Base-by-base conservation (phyloP, 805 yeast genomes). In the Monosporozyma aerobia region DNA sequence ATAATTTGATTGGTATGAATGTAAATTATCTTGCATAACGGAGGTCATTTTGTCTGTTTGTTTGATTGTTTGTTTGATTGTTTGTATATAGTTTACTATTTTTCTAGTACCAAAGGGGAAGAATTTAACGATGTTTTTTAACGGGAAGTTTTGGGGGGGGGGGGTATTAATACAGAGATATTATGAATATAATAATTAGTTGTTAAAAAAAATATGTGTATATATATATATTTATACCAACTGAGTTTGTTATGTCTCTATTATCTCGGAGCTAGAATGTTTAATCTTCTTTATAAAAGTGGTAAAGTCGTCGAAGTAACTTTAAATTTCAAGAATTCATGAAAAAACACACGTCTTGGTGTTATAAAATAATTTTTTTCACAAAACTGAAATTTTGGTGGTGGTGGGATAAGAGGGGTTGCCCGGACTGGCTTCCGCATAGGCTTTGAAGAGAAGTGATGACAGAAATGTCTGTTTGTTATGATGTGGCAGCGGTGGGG, bases 1-100 rank as follows among this genome's bases (percentile, higher is more conserved):
- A 48, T 64, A 65, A 55, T 59, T 61, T 16, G 25, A 46, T 55
- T 65, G 67, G 32, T 63, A 64, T 37, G 65, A 63, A 48, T 65
- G 67, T 49, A 65, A 55, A 44, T 63, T 61, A 13, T 64, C 65
- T 47, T 59, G 60, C n/a, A 60, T 63, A 45, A 59, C 61, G 29
- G 67, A 51, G 23, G 65, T 59, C 65, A 63, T 49, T 14, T 23
- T 19, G 13, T 19, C n/a, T n/a, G n/a, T n/a, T 16, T 37, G 19
- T 37, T 19, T 39, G 43, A 8, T 16, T 8, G 43, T 39, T 25
- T n/a, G 29, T 27, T 27, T 27, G 6, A 6, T 27, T 27, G n/a
- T n/a, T 6, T 27, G 29, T 4, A 27, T 27, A 32, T 9, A 32
- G 11, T 32, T 9, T 32, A 32, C 3, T 32, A 5, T 10, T 11